Percentiles rank a stretch among this genome's conserved stretches.
Evolutionary conservation across 495 filamentous ascomycete genomes (phyloP).

Genomic region (Hyaloscypha hepaticicola): DNA sequence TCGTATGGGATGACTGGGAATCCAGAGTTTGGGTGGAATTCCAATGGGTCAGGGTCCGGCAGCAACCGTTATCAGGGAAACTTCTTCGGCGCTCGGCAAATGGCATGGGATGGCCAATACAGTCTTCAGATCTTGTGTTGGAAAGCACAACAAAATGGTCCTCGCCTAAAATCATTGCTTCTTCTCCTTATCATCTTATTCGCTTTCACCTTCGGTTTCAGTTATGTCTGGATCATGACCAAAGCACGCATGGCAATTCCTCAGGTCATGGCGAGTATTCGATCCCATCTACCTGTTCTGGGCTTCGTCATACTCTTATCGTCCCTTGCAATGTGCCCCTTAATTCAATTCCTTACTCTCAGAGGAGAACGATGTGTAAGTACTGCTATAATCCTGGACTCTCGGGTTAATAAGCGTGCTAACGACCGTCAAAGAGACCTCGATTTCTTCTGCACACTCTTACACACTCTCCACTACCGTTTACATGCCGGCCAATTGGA

Average conservation of each 20-base stretch:
- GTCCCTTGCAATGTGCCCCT: slow-evolving; percentile 13
- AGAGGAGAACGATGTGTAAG: slow-evolving; percentile 9
- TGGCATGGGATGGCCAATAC: background rate
- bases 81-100: slow-evolving; percentile 9
- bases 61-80: slow-evolving; percentile 19
- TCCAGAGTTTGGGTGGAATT: slow-evolving; percentile 13
- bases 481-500: background rate
- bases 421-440: slow-evolving; percentile 1
- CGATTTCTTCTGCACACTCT: slow-evolving; percentile 17
- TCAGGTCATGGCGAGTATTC: background rate
- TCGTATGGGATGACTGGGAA: slow-evolving; percentile 9
- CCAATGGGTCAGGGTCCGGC: slow-evolving; percentile 16
- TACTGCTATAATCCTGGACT: background rate
- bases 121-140: background rate
- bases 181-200: slow-evolving; percentile 13
- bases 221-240: slow-evolving; percentile 13
- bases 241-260: background rate
- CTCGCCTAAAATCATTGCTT: background rate
- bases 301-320: slow-evolving; percentile 19
- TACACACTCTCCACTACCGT: slow-evolving; percentile 6
- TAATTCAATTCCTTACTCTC: slow-evolving; percentile 9
- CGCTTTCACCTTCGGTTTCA: slow-evolving; percentile 11
- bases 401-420: background rate
- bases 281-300: slow-evolving; percentile 10
- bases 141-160: slow-evolving; percentile 6